Evolutionary conservation across 2,329 filamentous ascomycete species (phyloP).

Genomic region (Ophiostoma montium): DNA sequence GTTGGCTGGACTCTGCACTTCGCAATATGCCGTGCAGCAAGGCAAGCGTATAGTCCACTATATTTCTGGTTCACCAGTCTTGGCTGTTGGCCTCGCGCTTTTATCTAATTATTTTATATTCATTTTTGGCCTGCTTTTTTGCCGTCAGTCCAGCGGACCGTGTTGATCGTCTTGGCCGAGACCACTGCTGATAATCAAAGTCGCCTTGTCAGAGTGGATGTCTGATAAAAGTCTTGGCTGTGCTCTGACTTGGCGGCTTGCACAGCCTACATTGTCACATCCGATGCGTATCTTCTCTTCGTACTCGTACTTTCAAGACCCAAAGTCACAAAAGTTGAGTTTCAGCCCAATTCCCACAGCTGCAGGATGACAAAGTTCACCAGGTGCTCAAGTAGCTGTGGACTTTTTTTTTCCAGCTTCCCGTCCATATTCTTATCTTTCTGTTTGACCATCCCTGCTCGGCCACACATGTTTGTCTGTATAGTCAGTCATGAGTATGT

Average conservation of each 20-base stretch:
- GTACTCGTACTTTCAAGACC: neutral
- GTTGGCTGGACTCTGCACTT: too few relatives aligned
- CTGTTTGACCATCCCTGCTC: too few relatives aligned
- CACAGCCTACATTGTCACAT: slow-evolving; percentile 1
- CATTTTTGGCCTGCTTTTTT: neutral
- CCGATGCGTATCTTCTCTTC: neutral
- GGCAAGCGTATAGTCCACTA: neutral
- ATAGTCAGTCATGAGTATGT: too few relatives aligned
- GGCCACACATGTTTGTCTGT: too few relatives aligned
- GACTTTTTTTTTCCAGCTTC: too few relatives aligned
- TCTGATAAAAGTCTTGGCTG: neutral
- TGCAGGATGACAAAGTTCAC: too few relatives aligned
- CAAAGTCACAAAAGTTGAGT: too few relatives aligned
- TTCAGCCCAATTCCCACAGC: too few relatives aligned
- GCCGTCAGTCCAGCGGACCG: neutral
- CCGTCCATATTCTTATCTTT: too few relatives aligned
- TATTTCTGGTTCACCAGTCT: neutral
- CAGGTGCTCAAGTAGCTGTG: too few relatives aligned
- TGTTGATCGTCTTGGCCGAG: neutral
- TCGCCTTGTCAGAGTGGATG: neutral
- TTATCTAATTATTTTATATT: too few relatives aligned
- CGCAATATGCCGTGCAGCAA: too few relatives aligned
- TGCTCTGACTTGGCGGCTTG: neutral
- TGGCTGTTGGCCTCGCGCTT: neutral
- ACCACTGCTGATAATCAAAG: neutral